A percentile compares a stretch with the other conserved stretches of the same genome.
phyloP scores from a whole-genome alignment of 805 yeast species.

The Zygosaccharomyces gambellarensis region DNA sequence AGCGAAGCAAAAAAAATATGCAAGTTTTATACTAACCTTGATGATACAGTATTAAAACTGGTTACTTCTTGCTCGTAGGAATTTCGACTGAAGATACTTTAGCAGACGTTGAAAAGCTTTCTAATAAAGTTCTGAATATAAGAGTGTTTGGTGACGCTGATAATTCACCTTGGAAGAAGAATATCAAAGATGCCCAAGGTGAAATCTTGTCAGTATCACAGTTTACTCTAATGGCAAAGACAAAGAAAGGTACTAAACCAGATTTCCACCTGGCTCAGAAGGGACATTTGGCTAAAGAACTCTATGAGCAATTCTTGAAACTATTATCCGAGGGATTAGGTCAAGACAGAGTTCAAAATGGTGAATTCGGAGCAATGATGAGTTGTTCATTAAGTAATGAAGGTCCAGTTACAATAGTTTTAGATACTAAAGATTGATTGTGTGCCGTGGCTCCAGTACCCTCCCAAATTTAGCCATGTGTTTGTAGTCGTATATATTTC shows the following conservation, averaged over 20 bases:
- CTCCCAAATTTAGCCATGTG: not conserved
- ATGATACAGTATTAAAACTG: slow-evolving; percentile 49
- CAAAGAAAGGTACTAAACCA: slow-evolving; percentile 90
- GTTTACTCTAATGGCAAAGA: slow-evolving; percentile 80
- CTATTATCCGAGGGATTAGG: slow-evolving; percentile 51
- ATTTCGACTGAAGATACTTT: slow-evolving; percentile 70
- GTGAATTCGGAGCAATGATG: slow-evolving; percentile 97
- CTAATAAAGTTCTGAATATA: slow-evolving; percentile 59
- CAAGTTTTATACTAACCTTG: not conserved
- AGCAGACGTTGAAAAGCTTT: slow-evolving; percentile 65
- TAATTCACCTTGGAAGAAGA: slow-evolving; percentile 72
- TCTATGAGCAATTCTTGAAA: slow-evolving; percentile 47
- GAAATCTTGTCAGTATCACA: slow-evolving; percentile 86
- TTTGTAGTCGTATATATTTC: not conserved
- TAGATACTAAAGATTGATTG: slow-evolving; percentile 56
- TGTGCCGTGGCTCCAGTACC: not conserved
- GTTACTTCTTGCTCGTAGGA: slow-evolving; percentile 80
- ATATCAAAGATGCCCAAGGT: slow-evolving; percentile 59
- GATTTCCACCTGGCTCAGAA: slow-evolving; percentile 91
- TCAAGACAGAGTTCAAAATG: slow-evolving; percentile 69
- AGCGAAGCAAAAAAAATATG: not conserved
- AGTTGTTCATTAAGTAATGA: slow-evolving; percentile 83
- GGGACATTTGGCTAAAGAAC: slow-evolving; percentile 49
- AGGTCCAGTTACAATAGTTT: slow-evolving; percentile 86
- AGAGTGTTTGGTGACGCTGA: slow-evolving; percentile 72